phyloP scores from a whole-genome alignment of 257 asterid species.

The Mitragyna speciosa region DNA sequence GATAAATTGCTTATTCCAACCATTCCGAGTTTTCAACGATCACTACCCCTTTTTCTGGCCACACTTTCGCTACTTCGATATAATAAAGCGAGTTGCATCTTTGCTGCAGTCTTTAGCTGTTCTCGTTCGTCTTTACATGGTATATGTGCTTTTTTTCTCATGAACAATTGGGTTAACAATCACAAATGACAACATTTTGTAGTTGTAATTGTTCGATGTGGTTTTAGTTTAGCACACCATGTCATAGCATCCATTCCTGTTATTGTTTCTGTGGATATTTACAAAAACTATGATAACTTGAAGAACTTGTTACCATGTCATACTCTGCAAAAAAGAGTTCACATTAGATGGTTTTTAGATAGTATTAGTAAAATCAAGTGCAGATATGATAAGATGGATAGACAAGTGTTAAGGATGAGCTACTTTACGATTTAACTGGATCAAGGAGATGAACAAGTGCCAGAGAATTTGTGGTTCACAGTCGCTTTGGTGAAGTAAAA shows the following conservation, averaged over 20 bases:
- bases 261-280: neutral
- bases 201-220: neutral
- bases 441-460: neutral
- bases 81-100: neutral
- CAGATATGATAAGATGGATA: neutral
- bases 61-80: neutral
- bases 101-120: neutral
- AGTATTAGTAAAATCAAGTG: neutral
- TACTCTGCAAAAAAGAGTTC: neutral
- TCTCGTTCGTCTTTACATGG: neutral
- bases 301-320: neutral
- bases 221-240: neutral
- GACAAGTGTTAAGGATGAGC: neutral
- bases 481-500: neutral
- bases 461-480: neutral
- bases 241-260: neutral
- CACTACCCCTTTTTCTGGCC: neutral
- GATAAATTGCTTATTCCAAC: neutral
- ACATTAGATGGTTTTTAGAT: neutral
- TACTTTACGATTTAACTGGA: neutral
- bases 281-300: neutral
- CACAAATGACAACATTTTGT: neutral
- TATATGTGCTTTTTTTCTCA: neutral
- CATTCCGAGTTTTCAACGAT: neutral
- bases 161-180: neutral